phyloP scores from a whole-genome alignment of 2,329 filamentous ascomycete species.

The Fusarium poae region DNA sequence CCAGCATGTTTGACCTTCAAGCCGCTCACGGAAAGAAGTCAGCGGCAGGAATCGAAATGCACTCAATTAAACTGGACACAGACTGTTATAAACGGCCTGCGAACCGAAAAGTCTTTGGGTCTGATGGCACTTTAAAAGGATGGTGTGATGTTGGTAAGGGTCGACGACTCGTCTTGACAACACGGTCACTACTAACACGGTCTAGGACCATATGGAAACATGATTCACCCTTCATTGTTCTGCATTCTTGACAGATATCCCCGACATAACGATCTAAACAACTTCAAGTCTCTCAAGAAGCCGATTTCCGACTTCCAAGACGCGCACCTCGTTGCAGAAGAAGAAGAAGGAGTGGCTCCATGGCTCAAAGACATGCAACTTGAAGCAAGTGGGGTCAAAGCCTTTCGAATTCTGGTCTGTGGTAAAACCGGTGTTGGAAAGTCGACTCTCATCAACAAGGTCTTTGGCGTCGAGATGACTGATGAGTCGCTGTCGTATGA shows the following conservation, averaged over 20 bases:
- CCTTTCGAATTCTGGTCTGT: slow-evolving; percentile 45
- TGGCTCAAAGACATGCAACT: slow-evolving; percentile 45
- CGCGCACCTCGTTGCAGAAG: slow-evolving; percentile 20
- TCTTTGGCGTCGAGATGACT: slow-evolving; percentile 47
- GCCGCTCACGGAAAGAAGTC: slow-evolving; percentile 32
- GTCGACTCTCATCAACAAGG: slow-evolving; percentile 48
- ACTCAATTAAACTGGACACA: slow-evolving; percentile 38
- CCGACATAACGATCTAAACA: slow-evolving; percentile 38
- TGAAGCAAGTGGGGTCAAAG: slow-evolving; percentile 45
- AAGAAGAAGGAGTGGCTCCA: slow-evolving; percentile 26
- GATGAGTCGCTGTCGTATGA: slow-evolving; percentile 44
- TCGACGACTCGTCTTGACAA: not conserved
- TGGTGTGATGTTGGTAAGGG: slow-evolving; percentile 36
- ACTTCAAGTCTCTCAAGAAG: slow-evolving; percentile 33
- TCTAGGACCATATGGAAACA: slow-evolving; percentile 34
- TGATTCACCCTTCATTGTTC: slow-evolving; percentile 45
- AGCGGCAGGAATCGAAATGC: slow-evolving; percentile 1
- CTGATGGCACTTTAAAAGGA: slow-evolving; percentile 28
- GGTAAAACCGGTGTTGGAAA: slow-evolving; percentile 47
- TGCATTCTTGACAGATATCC: slow-evolving; percentile 46
- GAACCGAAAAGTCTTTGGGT: slow-evolving; percentile 34
- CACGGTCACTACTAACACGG: not conserved
- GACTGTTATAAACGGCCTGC: slow-evolving; percentile 37
- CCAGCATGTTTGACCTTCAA: slow-evolving; percentile 48
- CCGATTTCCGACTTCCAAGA: slow-evolving; percentile 44